Conservation (phyloP, 2,329 filamentous ascomycete species). For the Penicillium occitanis region DNA sequence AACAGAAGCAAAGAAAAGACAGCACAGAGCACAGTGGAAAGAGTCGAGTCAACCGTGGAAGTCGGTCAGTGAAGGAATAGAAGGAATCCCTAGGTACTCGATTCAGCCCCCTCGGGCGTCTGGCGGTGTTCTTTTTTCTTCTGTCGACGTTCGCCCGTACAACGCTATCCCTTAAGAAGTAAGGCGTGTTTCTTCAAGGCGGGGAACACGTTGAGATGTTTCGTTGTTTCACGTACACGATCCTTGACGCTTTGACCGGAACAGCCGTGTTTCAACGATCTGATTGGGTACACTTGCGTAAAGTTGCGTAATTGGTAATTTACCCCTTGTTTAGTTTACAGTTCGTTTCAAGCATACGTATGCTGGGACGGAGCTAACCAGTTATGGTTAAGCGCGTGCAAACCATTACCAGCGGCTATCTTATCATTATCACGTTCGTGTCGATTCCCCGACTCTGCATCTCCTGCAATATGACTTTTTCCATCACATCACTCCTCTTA, state of each 20-base stretch:
- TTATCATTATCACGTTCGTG: not conserved
- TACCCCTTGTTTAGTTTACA: slow-evolving; percentile 2
- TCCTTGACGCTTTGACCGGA: not conserved
- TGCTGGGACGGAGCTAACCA: not conserved
- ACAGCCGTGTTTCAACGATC: not conserved
- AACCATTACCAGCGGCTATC: not conserved
- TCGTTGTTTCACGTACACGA: not conserved
- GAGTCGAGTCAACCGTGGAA: not conserved
- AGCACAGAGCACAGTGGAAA: not conserved
- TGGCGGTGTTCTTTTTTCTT: slow-evolving; percentile 2
- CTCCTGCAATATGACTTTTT: not conserved
- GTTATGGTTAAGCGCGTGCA: not conserved
- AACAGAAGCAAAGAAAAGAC: not conserved
- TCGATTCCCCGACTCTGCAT: no score
- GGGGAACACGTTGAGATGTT: not conserved
- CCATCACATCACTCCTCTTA: slow-evolving; percentile 3
- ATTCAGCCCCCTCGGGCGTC: not conserved
- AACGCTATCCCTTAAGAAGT: not conserved
- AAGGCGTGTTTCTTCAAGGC: not conserved
- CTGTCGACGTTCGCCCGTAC: not conserved
- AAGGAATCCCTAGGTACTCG: not conserved
- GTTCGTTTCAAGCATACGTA: not conserved
- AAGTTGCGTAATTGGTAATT: not conserved
- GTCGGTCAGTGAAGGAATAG: not conserved
- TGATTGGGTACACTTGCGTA: not conserved